Evolutionary conservation across 2,329 filamentous ascomycete genomes (phyloP).

Genomic region (Venturia oleaginea): DNA sequence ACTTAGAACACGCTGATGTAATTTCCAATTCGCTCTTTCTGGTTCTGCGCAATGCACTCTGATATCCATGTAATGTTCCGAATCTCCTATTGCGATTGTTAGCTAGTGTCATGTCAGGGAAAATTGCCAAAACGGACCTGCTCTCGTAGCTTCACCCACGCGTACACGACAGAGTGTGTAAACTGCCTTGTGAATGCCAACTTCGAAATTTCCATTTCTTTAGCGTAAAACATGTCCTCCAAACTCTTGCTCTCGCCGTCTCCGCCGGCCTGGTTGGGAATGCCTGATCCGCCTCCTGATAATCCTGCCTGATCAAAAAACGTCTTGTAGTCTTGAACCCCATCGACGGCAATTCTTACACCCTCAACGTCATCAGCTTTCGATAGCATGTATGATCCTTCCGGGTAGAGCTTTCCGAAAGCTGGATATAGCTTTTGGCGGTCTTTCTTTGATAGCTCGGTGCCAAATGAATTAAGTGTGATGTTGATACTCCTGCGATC

Average conservation of each 20-base stretch:
- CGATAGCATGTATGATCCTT: constrained; percentile 90
- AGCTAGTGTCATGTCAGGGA: neutral
- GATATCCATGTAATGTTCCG: constrained; percentile 99
- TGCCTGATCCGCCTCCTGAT: constrained; percentile 61
- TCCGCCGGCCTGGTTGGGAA: constrained; percentile 79
- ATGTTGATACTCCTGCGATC: constrained; percentile 97
- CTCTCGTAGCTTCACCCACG: constrained; percentile 94
- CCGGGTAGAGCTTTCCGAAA: constrained; percentile 85
- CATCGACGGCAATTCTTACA: constrained; percentile 86
- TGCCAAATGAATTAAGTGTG: constrained; percentile 96
- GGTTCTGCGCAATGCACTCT: constrained; percentile 98
- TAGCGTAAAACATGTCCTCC: constrained; percentile 97
- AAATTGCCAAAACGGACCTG: constrained; percentile 55
- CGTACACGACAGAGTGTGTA: constrained; percentile 88
- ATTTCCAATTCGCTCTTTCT: constrained; percentile 97
- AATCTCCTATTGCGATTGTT: constrained; percentile 62
- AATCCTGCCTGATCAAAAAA: constrained; percentile 91
- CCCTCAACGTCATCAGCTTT: constrained; percentile 91
- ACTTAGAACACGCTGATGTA: constrained; percentile 91
- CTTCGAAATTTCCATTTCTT: constrained; percentile 98
- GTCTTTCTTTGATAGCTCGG: constrained; percentile 86
- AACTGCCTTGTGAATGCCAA: constrained; percentile 92
- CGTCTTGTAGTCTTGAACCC: constrained; percentile 83
- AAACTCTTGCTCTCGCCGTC: constrained; percentile 80
- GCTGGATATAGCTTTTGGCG: constrained; percentile 92